Percentiles rank a stretch among this genome's conserved stretches.
These are phyloP conservation scores for Ophiostoma populinum DNA, from an alignment of 2,329 filamentous ascomycete species.

Conservation along the genomic window DNA sequence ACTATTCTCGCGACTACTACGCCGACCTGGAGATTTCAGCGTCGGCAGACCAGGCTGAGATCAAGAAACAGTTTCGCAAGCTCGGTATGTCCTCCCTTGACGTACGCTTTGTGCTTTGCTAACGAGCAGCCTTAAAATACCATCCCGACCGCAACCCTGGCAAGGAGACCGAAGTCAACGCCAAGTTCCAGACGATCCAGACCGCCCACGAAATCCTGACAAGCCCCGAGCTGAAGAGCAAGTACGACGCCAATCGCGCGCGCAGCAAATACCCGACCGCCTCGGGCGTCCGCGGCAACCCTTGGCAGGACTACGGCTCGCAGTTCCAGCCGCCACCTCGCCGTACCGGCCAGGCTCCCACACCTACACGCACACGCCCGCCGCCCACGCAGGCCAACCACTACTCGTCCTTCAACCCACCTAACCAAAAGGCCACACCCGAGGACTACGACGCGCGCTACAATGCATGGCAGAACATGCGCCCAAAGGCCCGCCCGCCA, in stretches of 20 bases:
- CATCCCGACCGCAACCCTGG: conserved; percentile 84
- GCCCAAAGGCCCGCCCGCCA: conserved; percentile 8
- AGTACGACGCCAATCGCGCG: conserved; percentile 32
- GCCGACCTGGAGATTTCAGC: conserved; percentile 59
- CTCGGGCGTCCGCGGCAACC: conserved; percentile 40
- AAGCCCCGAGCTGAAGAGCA: conserved; percentile 30
- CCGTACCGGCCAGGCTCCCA: conserved; percentile 12
- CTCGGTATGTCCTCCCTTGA: conserved; percentile 35
- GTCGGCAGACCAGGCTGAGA: conserved; percentile 52
- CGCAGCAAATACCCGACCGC: conserved; percentile 26
- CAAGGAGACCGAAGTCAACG: conserved; percentile 59
- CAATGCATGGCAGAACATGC: conserved; percentile 22
- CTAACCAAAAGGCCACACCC: conserved; percentile 9
- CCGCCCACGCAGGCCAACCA: conserved; percentile 11
- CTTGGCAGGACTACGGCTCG: conserved; percentile 32
- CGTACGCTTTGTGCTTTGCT: background rate
- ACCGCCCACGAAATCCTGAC: conserved; percentile 61
- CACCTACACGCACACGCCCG: conserved; percentile 8
- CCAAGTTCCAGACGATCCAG: conserved; percentile 75
- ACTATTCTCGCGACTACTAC: conserved; percentile 60
- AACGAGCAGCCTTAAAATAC: conserved; percentile 53
- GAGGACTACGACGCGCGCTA: conserved; percentile 14
- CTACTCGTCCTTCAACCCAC: conserved; percentile 13
- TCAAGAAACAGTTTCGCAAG: conserved; percentile 76
- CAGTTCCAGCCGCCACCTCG: conserved; percentile 31